These are phyloP conservation scores for Sporothrix brasiliensis DNA, from an alignment of 2,329 filamentous ascomycete species.

Conservation along the genomic window DNA sequence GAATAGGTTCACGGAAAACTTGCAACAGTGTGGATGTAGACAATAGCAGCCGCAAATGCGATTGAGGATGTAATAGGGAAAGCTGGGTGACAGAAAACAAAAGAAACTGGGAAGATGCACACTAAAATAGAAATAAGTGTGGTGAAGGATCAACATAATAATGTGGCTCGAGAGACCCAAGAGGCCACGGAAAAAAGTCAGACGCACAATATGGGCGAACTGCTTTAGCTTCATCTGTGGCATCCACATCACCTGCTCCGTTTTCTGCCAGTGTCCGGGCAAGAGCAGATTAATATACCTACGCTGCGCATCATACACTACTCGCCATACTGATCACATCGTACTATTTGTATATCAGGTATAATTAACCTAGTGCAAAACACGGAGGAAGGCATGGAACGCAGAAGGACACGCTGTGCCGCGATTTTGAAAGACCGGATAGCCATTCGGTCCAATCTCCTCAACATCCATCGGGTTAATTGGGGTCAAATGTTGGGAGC, in stretches of 20 bases:
- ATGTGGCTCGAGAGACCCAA: not conserved
- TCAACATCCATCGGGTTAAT: too few species aligned
- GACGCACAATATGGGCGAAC: not conserved
- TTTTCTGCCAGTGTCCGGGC: not conserved
- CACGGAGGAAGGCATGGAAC: too few species aligned
- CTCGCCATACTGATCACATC: not conserved
- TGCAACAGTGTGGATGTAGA: not conserved
- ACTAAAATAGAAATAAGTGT: not conserved
- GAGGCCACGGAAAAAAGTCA: not conserved
- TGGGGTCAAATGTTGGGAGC: not conserved
- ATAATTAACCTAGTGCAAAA: too few species aligned
- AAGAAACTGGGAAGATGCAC: not conserved
- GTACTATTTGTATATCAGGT: not conserved
- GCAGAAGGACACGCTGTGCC: not conserved
- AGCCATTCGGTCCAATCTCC: not conserved
- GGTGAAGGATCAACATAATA: not conserved
- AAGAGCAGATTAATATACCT: not conserved
- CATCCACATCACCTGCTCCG: too few species aligned
- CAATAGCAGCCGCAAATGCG: not conserved
- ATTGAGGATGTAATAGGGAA: not conserved
- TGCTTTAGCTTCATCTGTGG: conserved; percentile 11
- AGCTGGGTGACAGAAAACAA: not conserved
- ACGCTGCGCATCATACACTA: not conserved
- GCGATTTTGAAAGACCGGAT: not conserved
- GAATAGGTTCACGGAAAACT: not conserved